These are phyloP conservation scores for Ambrosia trifida DNA, from an alignment of 129 eudicot species.

Conservation along the genomic window DNA sequence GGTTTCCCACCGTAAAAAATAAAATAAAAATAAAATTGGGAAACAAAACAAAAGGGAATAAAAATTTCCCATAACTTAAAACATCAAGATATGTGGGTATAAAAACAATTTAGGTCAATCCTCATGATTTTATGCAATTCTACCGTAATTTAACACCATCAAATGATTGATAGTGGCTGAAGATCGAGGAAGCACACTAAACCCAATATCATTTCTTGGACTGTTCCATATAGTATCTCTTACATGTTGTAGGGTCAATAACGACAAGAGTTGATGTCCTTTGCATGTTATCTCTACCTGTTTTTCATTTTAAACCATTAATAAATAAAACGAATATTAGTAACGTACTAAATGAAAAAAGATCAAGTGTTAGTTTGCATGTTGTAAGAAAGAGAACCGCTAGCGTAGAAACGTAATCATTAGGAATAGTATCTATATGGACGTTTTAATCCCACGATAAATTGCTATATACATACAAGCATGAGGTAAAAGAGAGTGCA, in stretches of 20 bases:
- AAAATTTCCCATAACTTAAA: slow-evolving; percentile 38
- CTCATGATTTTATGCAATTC: slow-evolving; percentile 30
- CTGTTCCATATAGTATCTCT: slow-evolving; percentile 70
- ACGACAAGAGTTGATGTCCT: slow-evolving; percentile 65
- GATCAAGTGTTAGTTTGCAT: neutral
- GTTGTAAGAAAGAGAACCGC: neutral
- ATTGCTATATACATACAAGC: slow-evolving; percentile 21
- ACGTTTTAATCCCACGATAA: slow-evolving; percentile 20
- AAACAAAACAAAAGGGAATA: slow-evolving; percentile 15
- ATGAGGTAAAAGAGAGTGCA: slow-evolving; percentile 35
- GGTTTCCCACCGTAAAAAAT: too few species aligned
- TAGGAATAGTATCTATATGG: slow-evolving; percentile 13
- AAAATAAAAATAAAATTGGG: too few species aligned
- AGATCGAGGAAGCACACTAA: slow-evolving; percentile 33
- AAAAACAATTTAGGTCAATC: slow-evolving; percentile 13
- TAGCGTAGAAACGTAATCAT: slow-evolving; percentile 12
- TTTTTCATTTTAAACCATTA: neutral
- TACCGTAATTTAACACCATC: slow-evolving; percentile 58
- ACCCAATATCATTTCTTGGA: slow-evolving; percentile 31
- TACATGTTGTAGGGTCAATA: slow-evolving; percentile 72
- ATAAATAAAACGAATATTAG: neutral
- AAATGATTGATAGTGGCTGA: slow-evolving; percentile 43
- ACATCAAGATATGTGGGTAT: slow-evolving; percentile 19
- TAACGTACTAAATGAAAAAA: neutral
- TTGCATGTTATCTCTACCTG: slow-evolving; percentile 90